These are phyloP conservation scores for Saturnispora ahearnii DNA, from an alignment of 805 yeast species.

Conservation along the genomic window DNA sequence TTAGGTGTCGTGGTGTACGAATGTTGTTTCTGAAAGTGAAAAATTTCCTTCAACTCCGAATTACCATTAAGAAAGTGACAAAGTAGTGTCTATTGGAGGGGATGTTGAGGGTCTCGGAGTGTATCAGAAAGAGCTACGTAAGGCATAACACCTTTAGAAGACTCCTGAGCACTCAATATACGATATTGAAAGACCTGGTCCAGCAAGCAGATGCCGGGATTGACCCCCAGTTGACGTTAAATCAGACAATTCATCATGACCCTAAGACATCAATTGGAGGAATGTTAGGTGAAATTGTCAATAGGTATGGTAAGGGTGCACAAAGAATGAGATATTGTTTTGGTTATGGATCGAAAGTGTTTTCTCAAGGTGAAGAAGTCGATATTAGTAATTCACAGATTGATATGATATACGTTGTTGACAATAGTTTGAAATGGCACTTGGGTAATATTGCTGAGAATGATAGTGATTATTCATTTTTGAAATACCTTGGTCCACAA, in stretches of 20 bases:
- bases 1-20: not conserved
- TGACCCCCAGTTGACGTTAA: not conserved
- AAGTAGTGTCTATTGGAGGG: not conserved
- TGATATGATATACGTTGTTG: constrained; percentile 78
- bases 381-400: constrained; percentile 51
- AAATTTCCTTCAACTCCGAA: not conserved
- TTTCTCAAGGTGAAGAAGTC: constrained; percentile 50
- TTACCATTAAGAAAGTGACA: not conserved
- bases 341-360: constrained; percentile 94
- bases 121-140: not conserved
- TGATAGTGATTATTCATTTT: constrained; percentile 69
- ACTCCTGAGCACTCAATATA: not conserved
- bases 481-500: constrained; percentile 51
- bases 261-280: not conserved
- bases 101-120: not conserved
- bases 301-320: not conserved
- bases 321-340: constrained; percentile 47
- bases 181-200: not conserved
- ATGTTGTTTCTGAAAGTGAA: not conserved
- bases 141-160: not conserved
- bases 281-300: not conserved
- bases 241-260: constrained; percentile 7
- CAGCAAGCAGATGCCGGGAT: not conserved
- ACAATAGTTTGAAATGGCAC: constrained; percentile 72
- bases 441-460: constrained; percentile 53